These are phyloP conservation scores for Camellia japonica DNA, from an alignment of 148 eudicot genomes.

Conservation along the genomic window DNA sequence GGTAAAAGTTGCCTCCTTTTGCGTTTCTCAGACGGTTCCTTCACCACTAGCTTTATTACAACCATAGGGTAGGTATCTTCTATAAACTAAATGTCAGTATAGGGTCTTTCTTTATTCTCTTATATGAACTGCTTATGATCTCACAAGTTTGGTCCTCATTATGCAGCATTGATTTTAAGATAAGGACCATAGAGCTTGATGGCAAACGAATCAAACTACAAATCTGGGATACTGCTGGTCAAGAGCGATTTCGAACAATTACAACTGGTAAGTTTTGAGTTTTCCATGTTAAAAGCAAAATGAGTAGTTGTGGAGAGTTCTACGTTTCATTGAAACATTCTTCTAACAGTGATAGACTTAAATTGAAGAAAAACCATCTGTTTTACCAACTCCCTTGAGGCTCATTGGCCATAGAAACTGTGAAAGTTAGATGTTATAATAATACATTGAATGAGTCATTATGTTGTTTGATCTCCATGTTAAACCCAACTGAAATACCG, in stretches of 20 bases:
- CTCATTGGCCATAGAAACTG: neutral
- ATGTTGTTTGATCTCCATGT: too few relatives aligned
- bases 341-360: neutral
- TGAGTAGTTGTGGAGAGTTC: neutral
- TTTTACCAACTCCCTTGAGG: neutral
- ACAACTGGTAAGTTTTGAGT: slow-evolving; percentile 50
- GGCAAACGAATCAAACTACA: slow-evolving; percentile 75
- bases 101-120: neutral
- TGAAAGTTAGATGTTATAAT: neutral
- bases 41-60: slow-evolving; percentile 61
- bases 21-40: slow-evolving; percentile 56
- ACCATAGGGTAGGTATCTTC: slow-evolving; percentile 62
- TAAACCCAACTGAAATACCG: too few relatives aligned
- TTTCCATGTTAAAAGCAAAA: neutral
- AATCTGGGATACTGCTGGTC: slow-evolving; percentile 89
- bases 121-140: slow-evolving; percentile 9
- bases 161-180: slow-evolving; percentile 71
- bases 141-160: slow-evolving; percentile 5
- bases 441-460: neutral
- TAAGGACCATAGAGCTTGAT: slow-evolving; percentile 80
- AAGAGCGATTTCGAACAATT: slow-evolving; percentile 77
- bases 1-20: slow-evolving; percentile 62
- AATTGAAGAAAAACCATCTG: neutral
- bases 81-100: neutral
- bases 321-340: neutral